Conservation (phyloP, 176 grass and related monocot genomes). For the Stipa capillata region DNA sequence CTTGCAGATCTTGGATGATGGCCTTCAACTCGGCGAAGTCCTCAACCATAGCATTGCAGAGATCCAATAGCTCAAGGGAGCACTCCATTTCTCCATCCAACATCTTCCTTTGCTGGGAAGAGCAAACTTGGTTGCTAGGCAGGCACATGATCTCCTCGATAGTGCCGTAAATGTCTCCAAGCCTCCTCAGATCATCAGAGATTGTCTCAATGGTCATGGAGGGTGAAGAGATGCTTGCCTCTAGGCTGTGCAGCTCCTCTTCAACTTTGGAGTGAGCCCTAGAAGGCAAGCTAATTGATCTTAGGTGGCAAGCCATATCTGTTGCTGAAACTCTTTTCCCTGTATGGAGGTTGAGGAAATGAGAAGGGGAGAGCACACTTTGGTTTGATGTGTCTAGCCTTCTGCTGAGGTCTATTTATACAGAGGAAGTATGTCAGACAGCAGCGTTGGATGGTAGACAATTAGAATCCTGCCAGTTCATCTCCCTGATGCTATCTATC, state of each 20-base stretch:
- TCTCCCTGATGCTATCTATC: conserved; percentile 14
- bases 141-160: conserved; percentile 39
- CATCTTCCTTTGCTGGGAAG: conserved; percentile 31
- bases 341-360: conserved; percentile 6
- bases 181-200: conserved; percentile 31
- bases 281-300: conserved; percentile 43
- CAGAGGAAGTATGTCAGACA: neutral
- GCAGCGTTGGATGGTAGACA: neutral
- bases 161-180: conserved; percentile 29
- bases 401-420: conserved; percentile 32
- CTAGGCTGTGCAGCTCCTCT: conserved; percentile 38
- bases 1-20: conserved; percentile 39
- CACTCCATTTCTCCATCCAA: conserved; percentile 41
- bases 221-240: conserved; percentile 16
- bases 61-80: conserved; percentile 38
- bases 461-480: neutral
- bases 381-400: conserved; percentile 13
- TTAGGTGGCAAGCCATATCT: conserved; percentile 37
- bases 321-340: conserved; percentile 1
- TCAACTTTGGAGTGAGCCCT: conserved; percentile 24
- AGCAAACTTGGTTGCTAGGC: conserved; percentile 29
- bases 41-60: conserved; percentile 39
- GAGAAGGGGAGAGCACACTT: neutral
- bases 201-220: conserved; percentile 7
- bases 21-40: conserved; percentile 33